Evolutionary conservation across 176 grass and related monocot species (phyloP), one percentile per base, ranked within the genome.

Genomic region (Oryza glaberrima): DNA sequence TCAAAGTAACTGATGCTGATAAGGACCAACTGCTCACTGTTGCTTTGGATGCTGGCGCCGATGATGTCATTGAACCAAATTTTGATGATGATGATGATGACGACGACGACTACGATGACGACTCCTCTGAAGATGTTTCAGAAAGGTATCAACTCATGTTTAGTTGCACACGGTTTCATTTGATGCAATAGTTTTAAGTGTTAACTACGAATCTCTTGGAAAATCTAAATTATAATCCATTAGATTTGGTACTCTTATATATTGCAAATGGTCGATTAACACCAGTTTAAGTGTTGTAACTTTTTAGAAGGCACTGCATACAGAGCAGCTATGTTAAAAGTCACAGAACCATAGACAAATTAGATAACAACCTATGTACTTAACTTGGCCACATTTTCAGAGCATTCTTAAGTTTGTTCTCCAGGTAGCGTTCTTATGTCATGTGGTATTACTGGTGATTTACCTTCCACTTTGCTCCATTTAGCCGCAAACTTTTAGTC

Each of bases 11-110:
- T 58, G 85, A 93, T 81, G 89, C 87, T 3, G 91, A 98, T 85
- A 98, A 98, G 81, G 93, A 95, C 51, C 87, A 95, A 74, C 13
- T 95, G 83, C 87, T 98, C 20, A 67, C 72, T 7, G 44, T 95
- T 90, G 96, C 93, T 66, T 88, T 95, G 77, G 93, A 98, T 92
- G 87, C 89, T 60, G 91, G 96, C 44, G 91, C 96, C 65, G 96
- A 98, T 87, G 96, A 98, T 92, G 91, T 98, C 71, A 92, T 98
- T 77, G 93, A 98, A 83, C 96, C 93, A 78, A 85, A 82, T 78
- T 76, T 89, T 69, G 30, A 90, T 83, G 85, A 87, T 69, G 43
- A 87, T 69, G 43, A 61, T 22, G 17, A 58, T 7, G 20, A 61
- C 0, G 58, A 63, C 3, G n/a, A 63, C 0, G 58, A 63, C n/a